phyloP scores from a whole-genome alignment of 768 basidiomycete genomes.

The Austroboletus eburneus region DNA sequence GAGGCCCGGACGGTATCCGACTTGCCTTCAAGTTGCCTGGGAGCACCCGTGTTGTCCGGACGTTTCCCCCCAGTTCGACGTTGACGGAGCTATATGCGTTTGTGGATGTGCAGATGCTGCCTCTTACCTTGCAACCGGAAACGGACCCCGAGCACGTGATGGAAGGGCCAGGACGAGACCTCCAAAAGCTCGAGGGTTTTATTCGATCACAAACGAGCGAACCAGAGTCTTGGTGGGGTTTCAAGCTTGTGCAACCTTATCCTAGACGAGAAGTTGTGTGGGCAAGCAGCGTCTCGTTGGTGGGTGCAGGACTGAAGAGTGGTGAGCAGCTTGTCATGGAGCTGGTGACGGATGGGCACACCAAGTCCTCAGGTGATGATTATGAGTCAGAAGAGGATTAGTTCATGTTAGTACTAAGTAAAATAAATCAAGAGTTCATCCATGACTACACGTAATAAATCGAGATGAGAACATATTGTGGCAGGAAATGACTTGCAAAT shows the following conservation, averaged over 20 bases:
- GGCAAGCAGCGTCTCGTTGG: constrained; percentile 35
- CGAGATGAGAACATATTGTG: no score
- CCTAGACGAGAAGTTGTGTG: constrained; percentile 65
- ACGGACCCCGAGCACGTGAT: constrained; percentile 44
- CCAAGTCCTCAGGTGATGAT: constrained; percentile 43
- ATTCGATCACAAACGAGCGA: constrained; percentile 26
- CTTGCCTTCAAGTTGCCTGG: constrained; percentile 53
- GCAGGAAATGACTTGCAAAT: no score
- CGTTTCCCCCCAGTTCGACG: constrained; percentile 46
- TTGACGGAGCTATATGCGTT: constrained; percentile 68
- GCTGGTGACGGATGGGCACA: constrained; percentile 24
- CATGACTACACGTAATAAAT: no score
- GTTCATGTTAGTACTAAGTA: no score
- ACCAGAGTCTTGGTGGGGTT: constrained; percentile 62
- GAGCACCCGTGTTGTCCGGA: constrained; percentile 55
- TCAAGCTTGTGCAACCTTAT: constrained; percentile 64
- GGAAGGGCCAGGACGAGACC: constrained; percentile 29
- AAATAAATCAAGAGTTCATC: no score
- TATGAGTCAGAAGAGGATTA: constrained; percentile 51
- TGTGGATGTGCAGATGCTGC: constrained; percentile 60
- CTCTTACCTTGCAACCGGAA: constrained; percentile 33
- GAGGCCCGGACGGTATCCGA: constrained; percentile 32
- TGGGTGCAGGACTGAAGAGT: constrained; percentile 46
- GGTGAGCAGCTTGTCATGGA: constrained; percentile 67
- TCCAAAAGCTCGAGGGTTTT: constrained; percentile 34